Percentiles rank a stretch among this genome's conserved stretches.
These are phyloP conservation scores for Pestalotiopsis sp. DNA, from an alignment of 2,329 filamentous ascomycete genomes.

Conservation along the genomic window DNA sequence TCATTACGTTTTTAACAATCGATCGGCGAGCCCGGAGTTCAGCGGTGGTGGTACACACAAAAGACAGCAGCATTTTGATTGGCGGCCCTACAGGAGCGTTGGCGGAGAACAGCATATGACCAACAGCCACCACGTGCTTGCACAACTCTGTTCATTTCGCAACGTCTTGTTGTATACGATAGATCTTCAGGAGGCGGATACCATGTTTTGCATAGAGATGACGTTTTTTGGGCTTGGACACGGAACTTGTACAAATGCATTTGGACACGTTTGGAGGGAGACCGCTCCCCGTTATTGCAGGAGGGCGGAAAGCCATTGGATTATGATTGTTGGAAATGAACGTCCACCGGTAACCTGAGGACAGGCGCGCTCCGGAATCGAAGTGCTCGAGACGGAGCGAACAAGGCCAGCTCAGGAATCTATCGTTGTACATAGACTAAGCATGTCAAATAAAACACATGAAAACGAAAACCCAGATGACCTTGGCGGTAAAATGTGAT, in stretches of 20 bases:
- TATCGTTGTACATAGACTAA: slow-evolving; percentile 6
- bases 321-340: slow-evolving; percentile 9
- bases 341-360: not conserved
- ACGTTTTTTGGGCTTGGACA: not conserved
- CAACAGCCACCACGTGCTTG: not conserved
- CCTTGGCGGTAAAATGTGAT: too few relatives aligned
- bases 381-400: slow-evolving; percentile 36
- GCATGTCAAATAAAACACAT: slow-evolving; percentile 4
- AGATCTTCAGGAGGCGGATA: slow-evolving; percentile 10
- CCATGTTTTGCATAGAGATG: slow-evolving; percentile 16
- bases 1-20: slow-evolving; percentile 1
- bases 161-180: slow-evolving; percentile 9
- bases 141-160: slow-evolving; percentile 3
- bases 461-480: not conserved
- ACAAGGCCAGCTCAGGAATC: not conserved
- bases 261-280: not conserved
- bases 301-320: not conserved
- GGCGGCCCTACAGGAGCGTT: not conserved
- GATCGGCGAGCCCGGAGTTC: slow-evolving; percentile 11
- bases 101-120: not conserved
- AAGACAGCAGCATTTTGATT: not conserved
- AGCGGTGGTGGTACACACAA: slow-evolving; percentile 7
- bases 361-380: slow-evolving; percentile 27
- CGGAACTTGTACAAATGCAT: slow-evolving; percentile 2
- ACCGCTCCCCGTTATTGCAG: not conserved